Percentiles rank a stretch among this genome's conserved stretches.
Evolutionary conservation across 306 rosid genomes (phyloP).

Genomic region (Herpetospermum pedunculosum): DNA sequence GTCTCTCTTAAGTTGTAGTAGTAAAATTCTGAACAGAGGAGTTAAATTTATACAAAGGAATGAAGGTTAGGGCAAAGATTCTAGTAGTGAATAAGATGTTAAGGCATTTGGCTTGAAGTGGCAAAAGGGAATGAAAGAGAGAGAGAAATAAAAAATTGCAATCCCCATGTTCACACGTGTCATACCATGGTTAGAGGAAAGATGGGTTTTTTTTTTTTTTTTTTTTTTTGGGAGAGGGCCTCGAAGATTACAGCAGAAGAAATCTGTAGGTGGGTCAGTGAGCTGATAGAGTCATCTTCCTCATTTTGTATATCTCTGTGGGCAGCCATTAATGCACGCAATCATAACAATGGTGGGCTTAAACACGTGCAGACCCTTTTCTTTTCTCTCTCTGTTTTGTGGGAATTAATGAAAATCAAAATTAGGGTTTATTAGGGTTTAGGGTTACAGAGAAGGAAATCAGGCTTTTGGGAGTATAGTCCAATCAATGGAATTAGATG

Average conservation of each 20-base stretch:
- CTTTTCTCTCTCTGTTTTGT: neutral
- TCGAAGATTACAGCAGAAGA: neutral
- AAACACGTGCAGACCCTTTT: slow-evolving; percentile 19
- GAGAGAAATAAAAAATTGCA: neutral
- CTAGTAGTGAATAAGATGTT: neutral
- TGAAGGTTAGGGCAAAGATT: neutral
- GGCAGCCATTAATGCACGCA: slow-evolving; percentile 27
- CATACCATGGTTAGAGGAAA: neutral
- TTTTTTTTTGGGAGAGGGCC: neutral
- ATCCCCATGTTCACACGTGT: slow-evolving; percentile 5
- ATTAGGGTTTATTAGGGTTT: neutral
- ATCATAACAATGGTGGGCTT: slow-evolving; percentile 28
- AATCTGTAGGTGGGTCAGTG: neutral
- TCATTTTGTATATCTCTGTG: neutral
- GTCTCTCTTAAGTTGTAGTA: neutral
- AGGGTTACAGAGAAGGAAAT: neutral
- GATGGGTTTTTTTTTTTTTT: too few species aligned
- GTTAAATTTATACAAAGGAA: neutral
- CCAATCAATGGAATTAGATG: slow-evolving; percentile 3
- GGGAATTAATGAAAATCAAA: neutral
- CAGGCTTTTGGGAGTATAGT: neutral
- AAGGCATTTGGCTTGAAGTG: neutral
- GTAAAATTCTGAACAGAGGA: neutral
- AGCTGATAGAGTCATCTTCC: slow-evolving; percentile 1
- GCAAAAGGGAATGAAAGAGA: neutral